Evolutionary conservation across 352 stramenopile genomes (phyloP), one percentile per base, ranked within the genome.

Genomic region (Halophytophthora batemanensis): DNA sequence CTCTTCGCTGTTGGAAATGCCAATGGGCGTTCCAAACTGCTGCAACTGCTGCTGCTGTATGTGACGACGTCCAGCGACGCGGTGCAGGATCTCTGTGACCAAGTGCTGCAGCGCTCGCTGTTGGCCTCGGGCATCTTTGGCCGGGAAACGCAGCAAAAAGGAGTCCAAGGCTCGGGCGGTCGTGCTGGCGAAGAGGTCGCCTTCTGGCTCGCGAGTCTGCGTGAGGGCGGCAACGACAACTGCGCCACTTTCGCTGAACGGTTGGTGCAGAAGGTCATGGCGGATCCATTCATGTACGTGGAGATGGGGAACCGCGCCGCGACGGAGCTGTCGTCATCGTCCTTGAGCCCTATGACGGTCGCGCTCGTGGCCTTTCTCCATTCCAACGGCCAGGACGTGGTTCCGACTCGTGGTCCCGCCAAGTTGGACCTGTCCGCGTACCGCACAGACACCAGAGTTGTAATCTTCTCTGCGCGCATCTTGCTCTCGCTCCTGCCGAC

Each of bases 121-220:
- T 47, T 70, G 12, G 59, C 66, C 36, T 87, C 59, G 14, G 75
- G 69, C 2, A 69, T 86, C 6, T 93, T 89, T 60, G 82, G 82
- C 1, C 58, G 56, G 11, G 44, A 71, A 31, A 49, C 38, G 6
- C 35, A 56, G 8, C 15, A 33, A 5, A 7, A 37, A 46, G 12
- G 50, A 45, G 14, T 35, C 15, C 34, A 46, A 15, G 21, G n/a
- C 7, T 10, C 11, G 28, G 41, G 37, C 15, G 62, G 68, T 28
- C 57, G 58, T 56, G 59, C 68, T 10, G 56, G 40, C 5, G 75
- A 86, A 60, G 77, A 89, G 56, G 79, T 88, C 23, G 38, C 21
- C 6, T 68, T 88, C 4, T 93, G 79, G 82, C 61, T 90, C 5
- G 73, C 89, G 31, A 78, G 69, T 60, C 50, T 93, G 50, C 45